A percentile compares a stretch with the other conserved stretches of the same genome.
These are phyloP conservation scores for Delonix regia DNA, from an alignment of 306 rosid genomes.

Conservation along the genomic window DNA sequence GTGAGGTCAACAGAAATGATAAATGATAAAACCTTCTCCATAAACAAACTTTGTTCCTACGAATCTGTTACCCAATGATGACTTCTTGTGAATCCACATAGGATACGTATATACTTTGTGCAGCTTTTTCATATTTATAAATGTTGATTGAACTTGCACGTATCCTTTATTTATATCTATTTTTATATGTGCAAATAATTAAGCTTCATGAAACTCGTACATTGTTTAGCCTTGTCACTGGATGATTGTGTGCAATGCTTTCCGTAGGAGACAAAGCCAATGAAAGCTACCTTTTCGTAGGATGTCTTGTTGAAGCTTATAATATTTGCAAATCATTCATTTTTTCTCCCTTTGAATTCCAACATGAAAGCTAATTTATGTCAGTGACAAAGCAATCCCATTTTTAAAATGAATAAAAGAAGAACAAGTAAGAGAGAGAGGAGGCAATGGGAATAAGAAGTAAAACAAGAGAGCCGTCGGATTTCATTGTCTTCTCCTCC, in stretches of 20 bases:
- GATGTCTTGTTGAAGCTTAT: not conserved
- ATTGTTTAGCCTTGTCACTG: slow-evolving; percentile 21
- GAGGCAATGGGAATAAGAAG: not conserved
- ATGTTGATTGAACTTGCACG: slow-evolving; percentile 25
- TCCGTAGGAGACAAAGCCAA: slow-evolving; percentile 26
- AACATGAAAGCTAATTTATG: slow-evolving; percentile 26
- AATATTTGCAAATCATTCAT: too few species aligned
- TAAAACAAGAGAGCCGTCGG: slow-evolving; percentile 27
- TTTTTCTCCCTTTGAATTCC: too few species aligned
- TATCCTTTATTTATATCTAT: not conserved
- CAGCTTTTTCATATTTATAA: slow-evolving; percentile 17
- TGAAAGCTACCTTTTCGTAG: slow-evolving; percentile 33
- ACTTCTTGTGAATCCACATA: not conserved
- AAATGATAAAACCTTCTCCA: not conserved
- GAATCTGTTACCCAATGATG: not conserved
- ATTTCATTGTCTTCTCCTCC: slow-evolving; percentile 28
- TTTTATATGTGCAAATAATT: not conserved
- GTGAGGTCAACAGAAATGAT: slow-evolving; percentile 1
- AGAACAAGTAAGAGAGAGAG: not conserved
- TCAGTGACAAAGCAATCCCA: not conserved
- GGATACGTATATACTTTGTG: slow-evolving; percentile 28
- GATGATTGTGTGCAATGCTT: slow-evolving; percentile 32
- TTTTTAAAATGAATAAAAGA: slow-evolving; percentile 6
- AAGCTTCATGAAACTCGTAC: not conserved
- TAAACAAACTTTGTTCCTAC: not conserved